Evolutionary conservation across 768 basidiomycete genomes (phyloP).

Genomic region (Amanita molliuscula): DNA sequence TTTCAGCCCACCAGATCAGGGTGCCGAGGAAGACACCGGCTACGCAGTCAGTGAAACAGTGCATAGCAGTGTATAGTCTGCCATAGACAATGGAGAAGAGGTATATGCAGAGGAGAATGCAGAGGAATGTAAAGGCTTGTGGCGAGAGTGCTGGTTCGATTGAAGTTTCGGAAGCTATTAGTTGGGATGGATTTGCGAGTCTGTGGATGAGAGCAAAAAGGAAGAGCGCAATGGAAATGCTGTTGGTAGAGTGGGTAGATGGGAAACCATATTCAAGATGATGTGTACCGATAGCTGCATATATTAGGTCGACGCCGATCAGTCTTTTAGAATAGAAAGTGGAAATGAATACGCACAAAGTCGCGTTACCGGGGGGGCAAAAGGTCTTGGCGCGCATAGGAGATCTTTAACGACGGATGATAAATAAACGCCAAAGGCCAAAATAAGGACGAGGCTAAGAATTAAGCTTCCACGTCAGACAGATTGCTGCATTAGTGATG

Average conservation of each 20-base stretch:
- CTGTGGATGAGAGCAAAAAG: constrained; percentile 49
- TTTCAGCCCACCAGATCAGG: constrained; percentile 54
- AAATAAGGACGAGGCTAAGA: constrained; percentile 25
- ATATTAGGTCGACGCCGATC: background rate
- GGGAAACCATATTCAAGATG: constrained; percentile 94
- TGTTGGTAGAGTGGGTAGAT: constrained; percentile 90
- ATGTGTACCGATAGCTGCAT: constrained; percentile 63
- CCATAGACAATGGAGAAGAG: constrained; percentile 67
- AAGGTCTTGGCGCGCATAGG: constrained; percentile 84
- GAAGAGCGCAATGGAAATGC: constrained; percentile 82
- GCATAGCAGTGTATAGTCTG: constrained; percentile 82
- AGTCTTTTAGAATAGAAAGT: background rate
- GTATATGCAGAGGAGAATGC: constrained; percentile 43
- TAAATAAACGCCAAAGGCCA: constrained; percentile 76
- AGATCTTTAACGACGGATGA: constrained; percentile 86
- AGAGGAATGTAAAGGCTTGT: constrained; percentile 29
- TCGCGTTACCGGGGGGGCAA: constrained; percentile 83
- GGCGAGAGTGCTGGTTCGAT: constrained; percentile 31
- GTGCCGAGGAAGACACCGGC: constrained; percentile 58
- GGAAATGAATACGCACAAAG: constrained; percentile 45
- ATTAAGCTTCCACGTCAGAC: background rate
- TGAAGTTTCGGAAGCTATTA: constrained; percentile 8
- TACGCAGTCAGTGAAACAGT: constrained; percentile 68
- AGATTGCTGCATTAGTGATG: background rate
- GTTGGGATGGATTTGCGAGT: constrained; percentile 27